A percentile compares a stretch with the other conserved stretches of the same genome.
Conservation (phyloP, 345 rosid genomes). For the Sonneratia alba region DNA sequence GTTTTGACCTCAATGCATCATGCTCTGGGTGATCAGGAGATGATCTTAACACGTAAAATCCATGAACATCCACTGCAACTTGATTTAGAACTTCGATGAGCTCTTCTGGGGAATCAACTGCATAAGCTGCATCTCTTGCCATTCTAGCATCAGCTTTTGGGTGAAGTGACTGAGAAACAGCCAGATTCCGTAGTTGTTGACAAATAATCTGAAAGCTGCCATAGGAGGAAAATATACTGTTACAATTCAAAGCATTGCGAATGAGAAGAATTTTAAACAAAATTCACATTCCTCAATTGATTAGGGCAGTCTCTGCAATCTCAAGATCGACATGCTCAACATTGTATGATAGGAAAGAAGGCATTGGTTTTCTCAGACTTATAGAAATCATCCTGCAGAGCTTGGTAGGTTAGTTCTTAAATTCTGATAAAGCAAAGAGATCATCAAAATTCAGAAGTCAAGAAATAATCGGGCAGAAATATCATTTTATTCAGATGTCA, state of each 20-base stretch:
- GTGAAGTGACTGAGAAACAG: constrained; percentile 43
- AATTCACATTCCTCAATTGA: background rate
- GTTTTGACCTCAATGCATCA: constrained; percentile 49
- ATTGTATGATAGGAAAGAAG: background rate
- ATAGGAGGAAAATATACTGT: constrained; percentile 11
- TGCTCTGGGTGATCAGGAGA: constrained; percentile 38
- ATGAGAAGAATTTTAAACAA: background rate
- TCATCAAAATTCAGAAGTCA: background rate
- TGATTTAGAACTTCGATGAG: constrained; percentile 33
- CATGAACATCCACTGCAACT: constrained; percentile 30
- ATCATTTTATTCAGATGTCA: background rate
- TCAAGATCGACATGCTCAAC: background rate
- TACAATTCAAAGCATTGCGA: background rate
- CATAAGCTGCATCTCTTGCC: constrained; percentile 42
- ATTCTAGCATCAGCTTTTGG: constrained; percentile 64
- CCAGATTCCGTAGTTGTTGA: constrained; percentile 57
- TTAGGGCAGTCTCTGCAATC: background rate
- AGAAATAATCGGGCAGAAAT: background rate
- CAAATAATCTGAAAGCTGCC: constrained; percentile 52
- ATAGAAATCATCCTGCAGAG: background rate
- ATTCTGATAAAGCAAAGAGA: background rate
- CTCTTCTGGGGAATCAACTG: constrained; percentile 52
- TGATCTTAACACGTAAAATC: constrained; percentile 27
- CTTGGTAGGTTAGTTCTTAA: background rate
- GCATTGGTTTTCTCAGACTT: background rate